Conservation (phyloP, 2,329 filamentous ascomycete genomes). For the Apiospora marii region DNA sequence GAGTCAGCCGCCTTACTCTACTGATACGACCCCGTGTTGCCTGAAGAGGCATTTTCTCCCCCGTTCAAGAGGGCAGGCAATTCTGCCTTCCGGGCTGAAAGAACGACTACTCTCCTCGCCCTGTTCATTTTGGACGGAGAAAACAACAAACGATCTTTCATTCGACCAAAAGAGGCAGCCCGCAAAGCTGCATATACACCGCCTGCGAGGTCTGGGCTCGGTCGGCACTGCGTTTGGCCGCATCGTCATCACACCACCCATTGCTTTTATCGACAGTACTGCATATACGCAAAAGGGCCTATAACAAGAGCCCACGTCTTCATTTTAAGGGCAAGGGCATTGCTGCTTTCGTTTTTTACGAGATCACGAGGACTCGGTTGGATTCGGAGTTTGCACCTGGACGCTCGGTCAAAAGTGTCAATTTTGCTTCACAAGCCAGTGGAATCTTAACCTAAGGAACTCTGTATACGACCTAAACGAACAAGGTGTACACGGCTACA, state of each 20-base stretch:
- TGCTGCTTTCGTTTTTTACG: neutral
- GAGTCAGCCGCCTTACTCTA: conserved; percentile 17
- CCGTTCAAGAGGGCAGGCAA: conserved; percentile 6
- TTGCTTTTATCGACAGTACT: conserved; percentile 12
- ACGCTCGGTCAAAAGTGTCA: neutral
- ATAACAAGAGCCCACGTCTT: conserved; percentile 3
- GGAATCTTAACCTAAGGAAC: neutral
- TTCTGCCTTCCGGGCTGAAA: neutral
- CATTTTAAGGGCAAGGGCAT: neutral
- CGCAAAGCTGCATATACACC: conserved; percentile 20
- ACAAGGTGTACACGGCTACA: conserved; percentile 3
- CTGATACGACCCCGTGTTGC: conserved; percentile 9
- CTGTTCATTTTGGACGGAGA: neutral
- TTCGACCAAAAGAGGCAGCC: conserved; percentile 1
- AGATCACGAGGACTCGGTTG: neutral
- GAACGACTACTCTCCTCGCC: neutral
- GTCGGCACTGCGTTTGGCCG: conserved; percentile 7
- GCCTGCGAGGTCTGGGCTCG: neutral
- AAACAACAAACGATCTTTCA: neutral
- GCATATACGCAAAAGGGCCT: neutral
- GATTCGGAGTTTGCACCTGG: neutral
- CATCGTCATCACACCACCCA: conserved; percentile 13
- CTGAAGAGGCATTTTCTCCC: conserved; percentile 1
- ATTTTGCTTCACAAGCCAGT: neutral
- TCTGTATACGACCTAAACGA: conserved; percentile 9